Evolutionary conservation across 2,329 filamentous ascomycete genomes (phyloP), one percentile per base, ranked within the genome.

Genomic region (Alternaria tenuissima): DNA sequence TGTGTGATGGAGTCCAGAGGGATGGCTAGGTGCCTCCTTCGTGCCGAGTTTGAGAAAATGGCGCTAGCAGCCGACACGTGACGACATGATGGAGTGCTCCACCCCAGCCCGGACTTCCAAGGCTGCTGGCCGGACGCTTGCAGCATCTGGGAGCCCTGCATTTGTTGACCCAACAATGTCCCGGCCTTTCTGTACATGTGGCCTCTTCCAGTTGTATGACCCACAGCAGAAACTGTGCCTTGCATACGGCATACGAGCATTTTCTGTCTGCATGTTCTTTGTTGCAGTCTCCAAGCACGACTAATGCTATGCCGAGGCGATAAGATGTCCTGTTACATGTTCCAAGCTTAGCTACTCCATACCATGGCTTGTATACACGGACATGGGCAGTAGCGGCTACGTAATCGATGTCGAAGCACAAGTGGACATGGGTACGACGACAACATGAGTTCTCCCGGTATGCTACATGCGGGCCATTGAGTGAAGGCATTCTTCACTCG

Each of bases 41-140:
- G 38, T 60, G 67, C 62, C 60, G 57, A 65, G 62, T 67, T 65
- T 64, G 58, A 60, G 36, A 51, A 53, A 41, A 47, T 28, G 20
- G 51, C 62, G 53, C 58, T 65, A 63, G 62, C 30, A 6, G 9
- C 6, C 0, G 8, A 14, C 68, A 69, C 67, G 65, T 65, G 68
- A 67, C 59, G 52, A 38, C 46, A 52, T 52, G 28, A 22, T 32
- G 30, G 30, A 26, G 20, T 16, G 30, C 12, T 43, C 36, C 38
- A 34, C 55, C 28, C 43, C 20, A 43, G 49, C 32, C 52, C 36
- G 24, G 18, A 9, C 14, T 38, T 26, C 22, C 39, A 22, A 18
- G 32, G 18, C 24, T 20, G 49, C 46, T 48, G 46, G 46, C 46
- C 46, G 7, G 46, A 48, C 30, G 20, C 46, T 26, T 51, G 36